These are phyloP conservation scores for Pyrus hybrid DNA, from an alignment of 331 rosid genomes.

Conservation along the genomic window DNA sequence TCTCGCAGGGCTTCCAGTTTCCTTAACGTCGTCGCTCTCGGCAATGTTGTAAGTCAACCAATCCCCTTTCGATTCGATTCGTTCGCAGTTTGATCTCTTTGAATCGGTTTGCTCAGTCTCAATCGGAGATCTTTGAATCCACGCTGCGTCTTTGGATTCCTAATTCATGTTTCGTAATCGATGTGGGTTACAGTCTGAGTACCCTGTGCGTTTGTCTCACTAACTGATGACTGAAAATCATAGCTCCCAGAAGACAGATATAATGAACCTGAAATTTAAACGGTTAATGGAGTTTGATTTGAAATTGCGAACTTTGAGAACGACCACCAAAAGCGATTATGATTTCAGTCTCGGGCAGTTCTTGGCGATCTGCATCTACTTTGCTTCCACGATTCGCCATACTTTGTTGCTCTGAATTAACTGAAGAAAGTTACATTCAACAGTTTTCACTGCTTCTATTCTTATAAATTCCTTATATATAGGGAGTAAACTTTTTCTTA, in stretches of 20 bases:
- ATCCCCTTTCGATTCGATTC: not conserved
- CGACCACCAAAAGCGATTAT: not conserved
- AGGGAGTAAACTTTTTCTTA: not conserved
- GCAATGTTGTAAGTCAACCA: conserved; percentile 71
- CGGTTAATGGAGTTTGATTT: not conserved
- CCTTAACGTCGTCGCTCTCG: conserved; percentile 78
- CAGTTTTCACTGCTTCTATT: not conserved
- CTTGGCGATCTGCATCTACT: not conserved
- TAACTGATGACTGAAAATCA: not conserved
- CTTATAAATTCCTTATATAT: not conserved
- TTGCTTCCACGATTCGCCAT: not conserved
- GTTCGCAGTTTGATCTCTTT: not conserved
- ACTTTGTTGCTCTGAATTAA: not conserved
- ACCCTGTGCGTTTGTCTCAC: not conserved
- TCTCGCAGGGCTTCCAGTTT: conserved; percentile 71
- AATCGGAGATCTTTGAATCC: conserved; percentile 11
- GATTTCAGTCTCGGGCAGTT: not conserved
- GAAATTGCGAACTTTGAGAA: not conserved
- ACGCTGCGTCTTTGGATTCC: not conserved
- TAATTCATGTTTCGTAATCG: not conserved
- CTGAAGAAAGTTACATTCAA: not conserved
- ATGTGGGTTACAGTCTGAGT: not conserved
- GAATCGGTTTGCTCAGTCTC: not conserved
- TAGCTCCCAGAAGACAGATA: not conserved
- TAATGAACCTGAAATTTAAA: not conserved